Conservation (phyloP, 2,329 filamentous ascomycete genomes). For the Aspergillus viridinutans region DNA sequence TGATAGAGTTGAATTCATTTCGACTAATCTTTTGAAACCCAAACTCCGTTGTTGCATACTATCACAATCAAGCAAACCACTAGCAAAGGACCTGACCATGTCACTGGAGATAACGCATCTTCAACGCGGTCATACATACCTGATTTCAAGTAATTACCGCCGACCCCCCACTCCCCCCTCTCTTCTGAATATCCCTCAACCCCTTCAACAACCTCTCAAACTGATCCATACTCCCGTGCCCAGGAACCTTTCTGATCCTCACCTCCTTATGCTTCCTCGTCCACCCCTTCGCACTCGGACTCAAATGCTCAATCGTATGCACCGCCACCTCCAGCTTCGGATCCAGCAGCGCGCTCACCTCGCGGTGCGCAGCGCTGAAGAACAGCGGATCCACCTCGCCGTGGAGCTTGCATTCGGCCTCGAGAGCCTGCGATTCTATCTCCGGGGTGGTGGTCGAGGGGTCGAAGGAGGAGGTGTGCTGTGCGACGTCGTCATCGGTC, state of each 20-base stretch:
- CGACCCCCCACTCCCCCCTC: not conserved
- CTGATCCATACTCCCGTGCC: not conserved
- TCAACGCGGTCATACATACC: not conserved
- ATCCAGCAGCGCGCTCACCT: constrained; percentile 18
- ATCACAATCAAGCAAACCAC: not conserved
- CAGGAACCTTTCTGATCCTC: constrained; percentile 12
- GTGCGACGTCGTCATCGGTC: constrained; percentile 24
- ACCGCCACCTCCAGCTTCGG: constrained; percentile 14
- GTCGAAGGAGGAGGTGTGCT: constrained; percentile 24
- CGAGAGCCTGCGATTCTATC: constrained; percentile 15
- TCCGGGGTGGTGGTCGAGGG: constrained; percentile 19
- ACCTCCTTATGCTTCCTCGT: constrained; percentile 19
- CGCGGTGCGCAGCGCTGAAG: constrained; percentile 21
- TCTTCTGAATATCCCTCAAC: constrained; percentile 2
- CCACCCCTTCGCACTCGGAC: constrained; percentile 21
- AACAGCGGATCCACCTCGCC: constrained; percentile 20
- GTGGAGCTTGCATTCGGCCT: constrained; percentile 20
- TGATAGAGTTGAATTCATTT: not conserved
- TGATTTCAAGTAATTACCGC: not conserved
- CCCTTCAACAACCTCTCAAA: constrained; percentile 9
- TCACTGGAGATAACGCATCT: not conserved
- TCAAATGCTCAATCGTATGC: constrained; percentile 10
- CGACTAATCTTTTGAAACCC: not conserved
- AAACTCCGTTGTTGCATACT: not conserved
- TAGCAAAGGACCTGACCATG: not conserved